Percentiles rank a stretch among this genome's conserved stretches.
phyloP scores from a whole-genome alignment of 768 basidiomycete genomes.

The Cubamyces lactineus region DNA sequence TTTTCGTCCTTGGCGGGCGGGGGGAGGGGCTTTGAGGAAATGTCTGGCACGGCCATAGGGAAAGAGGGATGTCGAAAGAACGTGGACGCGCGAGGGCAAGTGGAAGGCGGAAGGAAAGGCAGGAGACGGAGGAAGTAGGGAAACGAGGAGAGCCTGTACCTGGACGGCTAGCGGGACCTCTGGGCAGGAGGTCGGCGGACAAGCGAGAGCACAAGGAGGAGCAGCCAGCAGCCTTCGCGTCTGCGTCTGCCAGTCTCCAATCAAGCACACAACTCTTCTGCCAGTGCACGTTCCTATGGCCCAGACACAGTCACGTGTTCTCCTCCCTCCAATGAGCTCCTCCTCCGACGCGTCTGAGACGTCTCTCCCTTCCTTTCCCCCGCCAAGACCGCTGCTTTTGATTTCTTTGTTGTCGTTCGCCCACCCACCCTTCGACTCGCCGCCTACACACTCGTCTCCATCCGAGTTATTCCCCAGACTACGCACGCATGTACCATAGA shows the following conservation, averaged over 20 bases:
- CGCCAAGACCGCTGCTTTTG: no score
- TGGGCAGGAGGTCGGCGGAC: neutral
- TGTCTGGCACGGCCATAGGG: slow-evolving; percentile 23
- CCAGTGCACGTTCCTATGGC: slow-evolving; percentile 13
- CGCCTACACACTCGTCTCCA: no score
- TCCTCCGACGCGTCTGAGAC: no score
- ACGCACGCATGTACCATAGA: no score
- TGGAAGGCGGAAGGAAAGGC: slow-evolving; percentile 6
- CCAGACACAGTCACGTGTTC: slow-evolving; percentile 8
- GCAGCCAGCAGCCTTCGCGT: neutral
- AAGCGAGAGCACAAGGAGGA: neutral
- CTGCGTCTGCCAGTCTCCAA: neutral
- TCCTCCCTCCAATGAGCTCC: slow-evolving; percentile 11
- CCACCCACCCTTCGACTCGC: no score
- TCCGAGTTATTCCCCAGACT: no score
- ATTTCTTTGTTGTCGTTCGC: no score
- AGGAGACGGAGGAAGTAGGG: neutral
- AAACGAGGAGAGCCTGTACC: slow-evolving; percentile 4
- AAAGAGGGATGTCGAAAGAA: slow-evolving; percentile 6
- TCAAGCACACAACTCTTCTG: neutral
- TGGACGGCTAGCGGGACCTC: slow-evolving; percentile 15
- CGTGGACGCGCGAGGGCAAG: slow-evolving; percentile 10
- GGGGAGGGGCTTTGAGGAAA: slow-evolving; percentile 34
- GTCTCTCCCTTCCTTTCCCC: no score
- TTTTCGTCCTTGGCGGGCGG: slow-evolving; percentile 34